These are phyloP conservation scores for Metschnikowia cubensis DNA, from an alignment of 805 yeast species.

Conservation along the genomic window DNA sequence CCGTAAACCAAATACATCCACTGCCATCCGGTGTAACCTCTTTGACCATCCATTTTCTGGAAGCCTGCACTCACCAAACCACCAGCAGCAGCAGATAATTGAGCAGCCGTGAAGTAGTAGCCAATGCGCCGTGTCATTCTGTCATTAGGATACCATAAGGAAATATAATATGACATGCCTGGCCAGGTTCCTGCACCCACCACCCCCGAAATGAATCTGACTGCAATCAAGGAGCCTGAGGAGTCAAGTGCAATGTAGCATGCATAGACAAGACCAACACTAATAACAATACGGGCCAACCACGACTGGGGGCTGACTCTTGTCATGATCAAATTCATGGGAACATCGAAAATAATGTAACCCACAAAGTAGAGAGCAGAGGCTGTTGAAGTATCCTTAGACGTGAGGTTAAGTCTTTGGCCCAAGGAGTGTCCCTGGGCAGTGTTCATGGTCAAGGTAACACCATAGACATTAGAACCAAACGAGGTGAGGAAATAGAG, in stretches of 20 bases:
- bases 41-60: conserved; percentile 70
- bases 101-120: conserved; percentile 88
- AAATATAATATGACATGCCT: conserved; percentile 77
- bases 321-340: conserved; percentile 87
- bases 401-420: conserved; percentile 46
- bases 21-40: conserved; percentile 78
- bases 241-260: conserved; percentile 64
- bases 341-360: conserved; percentile 78
- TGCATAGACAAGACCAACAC: conserved; percentile 73
- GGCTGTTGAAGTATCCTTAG: conserved; percentile 66
- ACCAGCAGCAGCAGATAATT: conserved; percentile 83
- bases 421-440: conserved; percentile 57
- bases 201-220: conserved; percentile 67
- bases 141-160: conserved; percentile 81
- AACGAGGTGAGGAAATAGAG: conserved; percentile 75
- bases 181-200: conserved; percentile 92
- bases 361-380: conserved; percentile 82
- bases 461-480: conserved; percentile 74
- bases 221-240: conserved; percentile 60
- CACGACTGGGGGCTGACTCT: conserved; percentile 78
- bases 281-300: conserved; percentile 71
- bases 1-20: conserved; percentile 85
- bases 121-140: conserved; percentile 78
- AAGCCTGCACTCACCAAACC: conserved; percentile 86
- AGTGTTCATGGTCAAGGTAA: conserved; percentile 73